Percentiles rank a stretch among this genome's conserved stretches.
Evolutionary conservation across 1,139 yeast species (phyloP).

Genomic region (Candida frijolesensis): DNA sequence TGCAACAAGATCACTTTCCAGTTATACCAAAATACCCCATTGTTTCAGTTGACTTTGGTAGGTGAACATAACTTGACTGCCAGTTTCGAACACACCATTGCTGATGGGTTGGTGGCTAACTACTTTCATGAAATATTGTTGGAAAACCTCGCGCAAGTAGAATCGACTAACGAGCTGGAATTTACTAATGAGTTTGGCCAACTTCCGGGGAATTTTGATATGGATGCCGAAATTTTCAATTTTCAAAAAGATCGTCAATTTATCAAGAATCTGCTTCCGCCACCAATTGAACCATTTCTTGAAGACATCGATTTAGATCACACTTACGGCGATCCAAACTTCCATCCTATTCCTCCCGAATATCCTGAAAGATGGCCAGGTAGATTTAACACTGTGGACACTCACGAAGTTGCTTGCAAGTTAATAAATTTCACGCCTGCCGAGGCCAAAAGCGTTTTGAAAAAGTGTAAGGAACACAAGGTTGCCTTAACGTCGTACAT

Average conservation of each 20-base stretch:
- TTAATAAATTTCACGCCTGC: slow-evolving; percentile 30
- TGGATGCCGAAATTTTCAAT: slow-evolving; percentile 22
- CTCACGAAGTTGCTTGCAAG: slow-evolving; percentile 31
- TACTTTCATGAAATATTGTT: slow-evolving; percentile 41
- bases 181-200: slow-evolving; percentile 18
- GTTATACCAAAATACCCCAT: slow-evolving; percentile 29
- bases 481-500: slow-evolving; percentile 43
- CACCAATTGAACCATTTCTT: slow-evolving; percentile 34
- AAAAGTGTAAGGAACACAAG: slow-evolving; percentile 29
- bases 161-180: slow-evolving; percentile 11
- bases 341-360: slow-evolving; percentile 27
- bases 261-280: slow-evolving; percentile 33
- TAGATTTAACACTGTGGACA: slow-evolving; percentile 24
- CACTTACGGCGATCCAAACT: slow-evolving; percentile 25
- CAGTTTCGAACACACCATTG: slow-evolving; percentile 43
- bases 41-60: slow-evolving; percentile 33
- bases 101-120: slow-evolving; percentile 45
- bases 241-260: slow-evolving; percentile 20
- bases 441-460: slow-evolving; percentile 26
- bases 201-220: slow-evolving; percentile 4
- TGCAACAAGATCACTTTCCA: slow-evolving; percentile 26
- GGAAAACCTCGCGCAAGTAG: slow-evolving; percentile 26
- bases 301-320: slow-evolving; percentile 29
- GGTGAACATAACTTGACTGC: slow-evolving; percentile 28
- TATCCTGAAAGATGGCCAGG: slow-evolving; percentile 37